Base-by-base conservation (phyloP, 495 filamentous ascomycete genomes). In the Aeminium ludgeri region DNA sequence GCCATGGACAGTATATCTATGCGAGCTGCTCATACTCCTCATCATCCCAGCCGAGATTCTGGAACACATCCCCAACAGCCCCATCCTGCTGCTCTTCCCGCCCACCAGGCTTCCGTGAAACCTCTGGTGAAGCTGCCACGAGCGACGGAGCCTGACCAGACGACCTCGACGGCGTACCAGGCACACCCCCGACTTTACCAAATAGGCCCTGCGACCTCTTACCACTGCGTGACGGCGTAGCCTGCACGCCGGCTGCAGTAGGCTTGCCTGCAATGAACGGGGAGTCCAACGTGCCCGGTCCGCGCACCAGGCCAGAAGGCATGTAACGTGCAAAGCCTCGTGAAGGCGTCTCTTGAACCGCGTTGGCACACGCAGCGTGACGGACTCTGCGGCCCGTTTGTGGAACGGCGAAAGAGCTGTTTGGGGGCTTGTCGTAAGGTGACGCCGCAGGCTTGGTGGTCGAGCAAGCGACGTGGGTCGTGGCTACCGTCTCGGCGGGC, bases 11-110 rank as follows among this genome's bases (percentile, higher is more conserved):
- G n/a, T n/a, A n/a, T n/a, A n/a, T n/a, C 34, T 40, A 49, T 39
- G 40, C 28, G 6, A 45, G 42, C 16, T 60, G 55, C 52, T 69
- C 75, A 43, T 73, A 47, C 6, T 37, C 65, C 46, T 78, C 71
- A 52, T 80, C 76, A 49, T 87, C 78, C 85, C 85, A 83, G 34
- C 84, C 79, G 36, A 89, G 55, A 28, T 64, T 61, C 56, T 78
- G 72, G 53, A 80, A 91, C 34, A 93, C 80, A 13, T 61, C 64
- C 16, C 33, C 34, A 51, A 63, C 58, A 20, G 27, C 16, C 33
- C 32, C 36, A 5, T 17, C 25, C 25, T 10, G 18, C 34, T 10
- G n/a, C 58, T 67, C 55, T 7, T 38, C 41, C 30, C 36, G 40
- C 31, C 48, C 41, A 29, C 45, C 27, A 29, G 35, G 37, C 34